Evolutionary conservation across 495 filamentous ascomycete genomes (phyloP).

Genomic region (Lentithecium fluviatile): DNA sequence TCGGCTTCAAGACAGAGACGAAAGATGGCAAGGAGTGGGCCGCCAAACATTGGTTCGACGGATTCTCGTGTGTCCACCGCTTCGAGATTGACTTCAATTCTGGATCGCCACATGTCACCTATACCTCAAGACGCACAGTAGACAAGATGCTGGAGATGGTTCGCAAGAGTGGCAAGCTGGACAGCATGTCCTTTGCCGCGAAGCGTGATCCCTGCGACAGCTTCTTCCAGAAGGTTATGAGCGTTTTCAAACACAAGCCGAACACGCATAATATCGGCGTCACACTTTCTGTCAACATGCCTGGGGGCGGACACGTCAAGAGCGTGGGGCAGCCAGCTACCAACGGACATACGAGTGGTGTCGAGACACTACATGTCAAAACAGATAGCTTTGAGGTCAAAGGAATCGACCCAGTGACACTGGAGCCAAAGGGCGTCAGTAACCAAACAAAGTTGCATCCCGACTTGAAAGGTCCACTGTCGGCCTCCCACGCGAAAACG

Average conservation of each 20-base stretch:
- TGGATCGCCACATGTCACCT: constrained; percentile 50
- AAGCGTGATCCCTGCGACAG: constrained; percentile 66
- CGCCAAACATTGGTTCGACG: constrained; percentile 78
- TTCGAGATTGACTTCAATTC: constrained; percentile 57
- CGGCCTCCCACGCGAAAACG: constrained; percentile 65
- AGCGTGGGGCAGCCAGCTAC: constrained; percentile 4
- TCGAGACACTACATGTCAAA: constrained; percentile 55
- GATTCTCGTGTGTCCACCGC: constrained; percentile 69
- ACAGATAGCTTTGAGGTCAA: constrained; percentile 60
- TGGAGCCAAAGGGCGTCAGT: constrained; percentile 65
- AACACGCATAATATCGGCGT: constrained; percentile 56
- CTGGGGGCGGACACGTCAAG: constrained; percentile 42
- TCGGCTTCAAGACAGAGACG: constrained; percentile 64
- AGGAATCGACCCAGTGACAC: constrained; percentile 63
- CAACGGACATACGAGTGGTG: constrained; percentile 35
- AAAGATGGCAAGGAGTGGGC: constrained; percentile 56
- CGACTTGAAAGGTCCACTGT: constrained; percentile 59
- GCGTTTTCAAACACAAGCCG: constrained; percentile 44
- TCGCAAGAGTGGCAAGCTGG: constrained; percentile 50
- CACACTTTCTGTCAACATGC: constrained; percentile 59
- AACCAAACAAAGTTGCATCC: constrained; percentile 63
- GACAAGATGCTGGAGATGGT: constrained; percentile 58
- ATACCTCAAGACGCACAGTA: constrained; percentile 67
- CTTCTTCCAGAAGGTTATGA: constrained; percentile 66
- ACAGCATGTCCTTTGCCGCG: constrained; percentile 59